These are phyloP conservation scores for Ustilago xerochloae DNA, from an alignment of 1,284 basidiomycete genomes.

Conservation along the genomic window DNA sequence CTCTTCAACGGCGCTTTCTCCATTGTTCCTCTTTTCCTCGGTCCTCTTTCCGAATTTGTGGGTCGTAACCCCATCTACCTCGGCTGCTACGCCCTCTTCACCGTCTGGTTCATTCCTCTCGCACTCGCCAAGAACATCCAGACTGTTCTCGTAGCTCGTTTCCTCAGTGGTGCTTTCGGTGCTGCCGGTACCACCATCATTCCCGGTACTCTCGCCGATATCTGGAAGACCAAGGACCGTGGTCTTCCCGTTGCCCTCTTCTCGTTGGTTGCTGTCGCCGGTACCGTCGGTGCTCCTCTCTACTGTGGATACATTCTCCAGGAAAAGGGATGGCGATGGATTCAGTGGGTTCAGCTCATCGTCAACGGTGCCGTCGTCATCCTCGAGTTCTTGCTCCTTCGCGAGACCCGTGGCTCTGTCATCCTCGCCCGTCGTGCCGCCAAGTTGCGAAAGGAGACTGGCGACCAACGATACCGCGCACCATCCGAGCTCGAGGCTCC, in stretches of 20 bases:
- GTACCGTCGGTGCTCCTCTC: slow-evolving; percentile 59
- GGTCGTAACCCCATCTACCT: slow-evolving; percentile 67
- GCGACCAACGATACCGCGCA: slow-evolving; percentile 64
- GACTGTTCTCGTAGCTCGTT: slow-evolving; percentile 62
- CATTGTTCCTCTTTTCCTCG: slow-evolving; percentile 63
- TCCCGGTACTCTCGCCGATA: slow-evolving; percentile 53
- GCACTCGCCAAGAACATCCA: slow-evolving; percentile 66
- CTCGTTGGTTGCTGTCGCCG: slow-evolving; percentile 66
- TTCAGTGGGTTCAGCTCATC: slow-evolving; percentile 66
- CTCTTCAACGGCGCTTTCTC: slow-evolving; percentile 60
- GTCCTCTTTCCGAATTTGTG: slow-evolving; percentile 66
- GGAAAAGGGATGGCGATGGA: slow-evolving; percentile 67
- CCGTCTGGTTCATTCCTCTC: slow-evolving; percentile 63
- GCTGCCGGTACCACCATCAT: slow-evolving; percentile 63
- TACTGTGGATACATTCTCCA: slow-evolving; percentile 65
- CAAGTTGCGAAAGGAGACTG: slow-evolving; percentile 65
- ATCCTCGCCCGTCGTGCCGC: slow-evolving; percentile 63
- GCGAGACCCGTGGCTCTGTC: slow-evolving; percentile 67
- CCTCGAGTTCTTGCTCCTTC: slow-evolving; percentile 63
- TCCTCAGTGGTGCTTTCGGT: slow-evolving; percentile 66
- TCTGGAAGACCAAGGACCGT: slow-evolving; percentile 65
- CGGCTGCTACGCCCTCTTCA: slow-evolving; percentile 64
- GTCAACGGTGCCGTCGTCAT: slow-evolving; percentile 62
- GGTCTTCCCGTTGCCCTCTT: slow-evolving; percentile 65
- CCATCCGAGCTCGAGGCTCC: slow-evolving; percentile 67